phyloP scores from a whole-genome alignment of 768 basidiomycete species.

The Boletus tylopilopsis region DNA sequence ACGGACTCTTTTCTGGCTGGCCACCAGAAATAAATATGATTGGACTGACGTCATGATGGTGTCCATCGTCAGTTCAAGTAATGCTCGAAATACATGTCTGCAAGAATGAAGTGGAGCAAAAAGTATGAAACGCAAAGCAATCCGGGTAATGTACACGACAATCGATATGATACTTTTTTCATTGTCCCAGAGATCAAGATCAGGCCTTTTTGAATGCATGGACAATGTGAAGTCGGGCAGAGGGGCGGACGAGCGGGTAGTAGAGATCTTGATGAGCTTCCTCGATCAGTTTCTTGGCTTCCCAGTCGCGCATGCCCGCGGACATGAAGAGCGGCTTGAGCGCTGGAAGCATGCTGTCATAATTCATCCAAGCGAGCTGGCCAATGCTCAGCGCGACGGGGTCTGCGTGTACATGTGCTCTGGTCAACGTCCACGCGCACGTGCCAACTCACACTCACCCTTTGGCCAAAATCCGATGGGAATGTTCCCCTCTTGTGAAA shows the following conservation, averaged over 20 bases:
- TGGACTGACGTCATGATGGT: slow-evolving; percentile 8
- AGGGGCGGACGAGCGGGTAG: slow-evolving; percentile 49
- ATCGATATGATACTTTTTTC: slow-evolving; percentile 29
- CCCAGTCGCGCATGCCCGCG: slow-evolving; percentile 48
- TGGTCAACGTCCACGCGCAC: slow-evolving; percentile 9
- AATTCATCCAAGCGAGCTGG: slow-evolving; percentile 72
- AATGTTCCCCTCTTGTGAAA: slow-evolving; percentile 53
- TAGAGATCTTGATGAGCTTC: slow-evolving; percentile 67
- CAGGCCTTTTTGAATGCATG: slow-evolving; percentile 42
- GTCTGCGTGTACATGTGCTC: slow-evolving; percentile 37
- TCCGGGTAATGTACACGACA: slow-evolving; percentile 35
- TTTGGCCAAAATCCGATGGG: slow-evolving; percentile 69
- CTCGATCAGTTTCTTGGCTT: slow-evolving; percentile 53
- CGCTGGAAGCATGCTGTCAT: slow-evolving; percentile 61
- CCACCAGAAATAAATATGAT: slow-evolving; percentile 11
- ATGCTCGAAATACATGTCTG: slow-evolving; percentile 6
- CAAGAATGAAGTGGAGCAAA: neutral
- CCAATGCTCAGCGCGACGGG: slow-evolving; percentile 57
- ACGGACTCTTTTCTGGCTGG: slow-evolving; percentile 1
- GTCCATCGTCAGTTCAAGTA: neutral
- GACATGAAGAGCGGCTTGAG: slow-evolving; percentile 57
- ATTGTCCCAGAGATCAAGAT: slow-evolving; percentile 11
- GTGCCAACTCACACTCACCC: slow-evolving; percentile 37
- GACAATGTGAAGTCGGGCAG: slow-evolving; percentile 54
- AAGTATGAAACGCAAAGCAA: slow-evolving; percentile 75